Evolutionary conservation across 179 eudicot species (phyloP), one percentile per base, ranked within the genome.

Genomic region (Silene coronaria): DNA sequence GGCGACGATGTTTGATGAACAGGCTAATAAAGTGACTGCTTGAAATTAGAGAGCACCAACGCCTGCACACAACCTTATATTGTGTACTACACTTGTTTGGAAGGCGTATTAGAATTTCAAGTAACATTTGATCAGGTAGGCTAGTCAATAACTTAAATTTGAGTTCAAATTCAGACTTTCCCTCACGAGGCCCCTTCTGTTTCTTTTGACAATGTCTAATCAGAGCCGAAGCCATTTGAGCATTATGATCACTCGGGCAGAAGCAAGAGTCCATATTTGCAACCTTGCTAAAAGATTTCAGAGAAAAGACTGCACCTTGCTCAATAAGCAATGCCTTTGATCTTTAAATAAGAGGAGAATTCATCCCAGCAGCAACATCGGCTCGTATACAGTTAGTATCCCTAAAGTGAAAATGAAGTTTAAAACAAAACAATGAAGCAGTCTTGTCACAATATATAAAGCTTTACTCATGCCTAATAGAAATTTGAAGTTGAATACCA

Each of bases 61-160:
- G 69, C 76, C 27, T 74, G 53, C 76, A 74, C 51, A 61, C 76
- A 23, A 27, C 68, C 59, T 74, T 74, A 42, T 19, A 74, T 74
- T n/a, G 67, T 14, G 55, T 32, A 61, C 9, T 34, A 13, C 13
- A 12, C 59, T 61, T 45, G 10, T 10, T 6, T 3, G 59, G 76
- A 38, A 74, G 38, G 16, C 69, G 57, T 14, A 74, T 61, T 27
- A 74, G 59, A 46, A 74, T 42, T 62, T 74, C 58, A 60, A 36
- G 17, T 34, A 61, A 9, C 19, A 60, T 48, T 23, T 74, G 58
- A 24, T 74, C 76, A 5, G 68, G 16, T 55, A 73, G 10, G 66
- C 67, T 13, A 26, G 51, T 72, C 21, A 26, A 17, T 16, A 73
- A 73, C 67, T 36, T 65, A 4, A 73, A 21, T 38, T 38, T 12